These are phyloP conservation scores for Venturia effusa DNA, from an alignment of 2,329 filamentous ascomycete species.

Conservation along the genomic window DNA sequence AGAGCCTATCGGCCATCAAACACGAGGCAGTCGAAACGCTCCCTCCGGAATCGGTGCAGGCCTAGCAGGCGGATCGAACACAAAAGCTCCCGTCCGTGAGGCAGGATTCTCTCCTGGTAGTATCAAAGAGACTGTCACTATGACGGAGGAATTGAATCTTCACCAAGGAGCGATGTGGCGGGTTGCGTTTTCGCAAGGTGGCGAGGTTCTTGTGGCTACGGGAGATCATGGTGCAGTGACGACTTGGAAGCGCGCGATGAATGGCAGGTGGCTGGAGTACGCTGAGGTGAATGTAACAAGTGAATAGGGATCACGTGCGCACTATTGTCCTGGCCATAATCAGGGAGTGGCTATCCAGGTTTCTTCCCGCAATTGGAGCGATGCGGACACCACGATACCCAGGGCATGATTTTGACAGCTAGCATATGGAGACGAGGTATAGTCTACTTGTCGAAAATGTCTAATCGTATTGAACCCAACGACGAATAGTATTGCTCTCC, in stretches of 20 bases:
- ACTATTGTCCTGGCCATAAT: neutral
- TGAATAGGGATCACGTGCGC: neutral
- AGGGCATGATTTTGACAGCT: neutral
- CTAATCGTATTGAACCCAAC: neutral
- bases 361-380: neutral
- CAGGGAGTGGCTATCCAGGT: neutral
- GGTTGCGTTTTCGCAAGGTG: conserved; percentile 50
- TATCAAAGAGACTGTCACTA: conserved; percentile 50
- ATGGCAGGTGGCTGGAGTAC: conserved; percentile 36
- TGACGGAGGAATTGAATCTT: conserved; percentile 56
- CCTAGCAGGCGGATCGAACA: conserved; percentile 28
- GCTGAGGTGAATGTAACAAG: conserved; percentile 16
- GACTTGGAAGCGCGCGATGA: conserved; percentile 39
- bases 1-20: conserved; percentile 7
- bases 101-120: conserved; percentile 52
- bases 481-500: too few relatives aligned
- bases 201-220: conserved; percentile 61
- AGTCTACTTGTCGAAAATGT: too few relatives aligned
- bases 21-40: conserved; percentile 19
- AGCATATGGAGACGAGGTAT: neutral
- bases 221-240: conserved; percentile 59
- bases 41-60: conserved; percentile 45
- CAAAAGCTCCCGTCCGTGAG: conserved; percentile 33
- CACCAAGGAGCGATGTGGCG: conserved; percentile 66
- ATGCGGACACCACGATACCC: neutral